Conservation (phyloP, 1,284 basidiomycete genomes). For the Malassezia pachydermatis region DNA sequence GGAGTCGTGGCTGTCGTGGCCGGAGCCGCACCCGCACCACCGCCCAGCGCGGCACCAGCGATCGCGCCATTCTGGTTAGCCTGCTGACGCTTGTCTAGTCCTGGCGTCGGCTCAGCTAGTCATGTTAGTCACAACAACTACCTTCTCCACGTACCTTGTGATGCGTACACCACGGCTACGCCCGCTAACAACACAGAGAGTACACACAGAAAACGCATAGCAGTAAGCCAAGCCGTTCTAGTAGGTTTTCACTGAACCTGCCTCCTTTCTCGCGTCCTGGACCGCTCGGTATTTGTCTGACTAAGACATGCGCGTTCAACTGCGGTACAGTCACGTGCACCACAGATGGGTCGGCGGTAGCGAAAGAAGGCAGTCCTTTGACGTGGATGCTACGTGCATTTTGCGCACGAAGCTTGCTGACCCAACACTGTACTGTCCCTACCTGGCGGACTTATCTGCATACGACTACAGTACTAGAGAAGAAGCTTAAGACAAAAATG, state of each 20-base stretch:
- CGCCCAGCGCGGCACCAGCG: conserved; percentile 23
- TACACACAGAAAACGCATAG: conserved; percentile 1
- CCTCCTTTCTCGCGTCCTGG: no score
- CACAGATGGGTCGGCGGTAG: background rate
- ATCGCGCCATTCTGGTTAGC: background rate
- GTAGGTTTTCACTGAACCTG: no score
- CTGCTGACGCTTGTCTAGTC: conserved; percentile 24
- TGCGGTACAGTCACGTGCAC: conserved; percentile 5
- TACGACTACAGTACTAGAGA: conserved; percentile 8
- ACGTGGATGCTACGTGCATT: conserved; percentile 13
- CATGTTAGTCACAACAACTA: no score
- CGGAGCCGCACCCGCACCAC: conserved; percentile 23
- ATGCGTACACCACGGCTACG: background rate
- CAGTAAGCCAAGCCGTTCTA: no score
- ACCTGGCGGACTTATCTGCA: conserved; percentile 6
- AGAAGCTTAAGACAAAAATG: conserved; percentile 34
- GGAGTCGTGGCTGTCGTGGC: conserved; percentile 23
- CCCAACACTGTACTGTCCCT: background rate
- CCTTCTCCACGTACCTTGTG: background rate
- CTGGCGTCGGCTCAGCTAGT: background rate
- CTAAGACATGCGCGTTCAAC: conserved; percentile 5
- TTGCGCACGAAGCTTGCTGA: conserved; percentile 11
- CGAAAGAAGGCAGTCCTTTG: conserved; percentile 2
- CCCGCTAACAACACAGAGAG: background rate
- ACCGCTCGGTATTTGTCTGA: no score